Percentiles rank a stretch among this genome's conserved stretches.
These are phyloP conservation scores for Bondarzewia mesenterica DNA, from an alignment of 1,284 basidiomycete species.

Conservation along the genomic window DNA sequence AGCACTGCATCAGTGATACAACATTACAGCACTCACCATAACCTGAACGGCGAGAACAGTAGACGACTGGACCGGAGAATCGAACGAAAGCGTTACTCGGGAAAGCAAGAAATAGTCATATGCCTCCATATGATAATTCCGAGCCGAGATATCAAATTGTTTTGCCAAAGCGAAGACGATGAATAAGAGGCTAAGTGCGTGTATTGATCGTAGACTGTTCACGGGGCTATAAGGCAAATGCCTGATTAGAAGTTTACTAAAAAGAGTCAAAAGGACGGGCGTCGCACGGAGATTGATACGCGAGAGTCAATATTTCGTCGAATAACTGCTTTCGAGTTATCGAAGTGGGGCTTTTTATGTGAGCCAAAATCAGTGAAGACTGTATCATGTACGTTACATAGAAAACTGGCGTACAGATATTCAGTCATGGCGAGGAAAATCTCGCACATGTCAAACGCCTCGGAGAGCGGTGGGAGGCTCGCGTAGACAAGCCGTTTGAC, in stretches of 20 bases:
- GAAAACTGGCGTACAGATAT: slow-evolving; percentile 8
- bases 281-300: slow-evolving; percentile 31
- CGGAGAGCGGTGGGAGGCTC: slow-evolving; percentile 12
- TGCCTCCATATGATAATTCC: slow-evolving; percentile 38
- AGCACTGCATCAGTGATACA: not conserved
- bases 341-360: not conserved
- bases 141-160: slow-evolving; percentile 35
- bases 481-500: slow-evolving; percentile 11
- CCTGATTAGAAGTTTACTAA: slow-evolving; percentile 4
- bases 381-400: no score
- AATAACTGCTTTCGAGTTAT: slow-evolving; percentile 25
- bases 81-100: slow-evolving; percentile 39
- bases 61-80: slow-evolving; percentile 35
- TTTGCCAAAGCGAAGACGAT: slow-evolving; percentile 32
- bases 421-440: slow-evolving; percentile 10
- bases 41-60: slow-evolving; percentile 45
- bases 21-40: slow-evolving; percentile 30
- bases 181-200: slow-evolving; percentile 47
- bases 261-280: not conserved
- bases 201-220: slow-evolving; percentile 19
- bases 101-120: slow-evolving; percentile 53
- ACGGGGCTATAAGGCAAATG: slow-evolving; percentile 7
- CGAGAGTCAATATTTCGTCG: slow-evolving; percentile 37
- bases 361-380: not conserved
- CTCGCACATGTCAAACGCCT: slow-evolving; percentile 10